Evolutionary conservation across 23 red algal genomes (phyloP).

Genomic region (Pyropia haitanensis): DNA sequence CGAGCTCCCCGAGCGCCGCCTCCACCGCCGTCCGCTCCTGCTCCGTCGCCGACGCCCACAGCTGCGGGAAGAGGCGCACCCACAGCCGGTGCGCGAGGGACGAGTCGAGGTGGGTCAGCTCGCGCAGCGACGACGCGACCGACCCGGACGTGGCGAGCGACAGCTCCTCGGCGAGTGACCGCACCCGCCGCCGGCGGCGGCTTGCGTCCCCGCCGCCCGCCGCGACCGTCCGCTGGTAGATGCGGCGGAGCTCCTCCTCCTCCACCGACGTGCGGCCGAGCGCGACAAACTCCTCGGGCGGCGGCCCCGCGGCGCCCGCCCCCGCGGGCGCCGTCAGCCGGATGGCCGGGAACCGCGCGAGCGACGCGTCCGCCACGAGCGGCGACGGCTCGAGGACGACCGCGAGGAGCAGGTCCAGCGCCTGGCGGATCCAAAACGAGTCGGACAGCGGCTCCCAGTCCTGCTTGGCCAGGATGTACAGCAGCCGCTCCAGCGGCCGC

Average conservation of each 20-base stretch:
- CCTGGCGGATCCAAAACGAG: conserved; percentile 88
- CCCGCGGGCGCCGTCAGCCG: too few species aligned
- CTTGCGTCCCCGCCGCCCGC: too few species aligned
- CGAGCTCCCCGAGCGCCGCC: conserved; percentile 28
- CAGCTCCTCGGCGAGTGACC: too few species aligned
- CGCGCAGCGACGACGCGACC: conserved; percentile 32
- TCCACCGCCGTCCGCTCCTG: conserved; percentile 25
- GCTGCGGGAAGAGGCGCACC: conserved; percentile 38
- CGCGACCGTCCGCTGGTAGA: too few species aligned
- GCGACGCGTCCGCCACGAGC: not conserved
- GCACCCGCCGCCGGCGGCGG: too few species aligned
- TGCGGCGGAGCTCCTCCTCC: too few species aligned
- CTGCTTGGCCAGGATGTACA: conserved; percentile 69
- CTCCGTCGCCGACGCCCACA: conserved; percentile 27
- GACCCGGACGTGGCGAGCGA: not conserved
- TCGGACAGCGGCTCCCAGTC: conserved; percentile 85
- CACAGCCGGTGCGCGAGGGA: conserved; percentile 30
- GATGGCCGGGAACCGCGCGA: too few species aligned
- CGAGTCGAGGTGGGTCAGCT: conserved; percentile 44
- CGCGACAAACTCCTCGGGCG: too few species aligned
- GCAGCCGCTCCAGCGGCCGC: conserved; percentile 29
- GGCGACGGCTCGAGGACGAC: conserved; percentile 3
- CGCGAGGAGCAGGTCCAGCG: conserved; percentile 55
- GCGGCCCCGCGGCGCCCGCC: too few species aligned
- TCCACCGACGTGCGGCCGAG: too few species aligned